A percentile compares a stretch with the other conserved stretches of the same genome.
phyloP scores from a whole-genome alignment of 192 early-diverging fungal genomes.

The Ambispora gerdemannii region DNA sequence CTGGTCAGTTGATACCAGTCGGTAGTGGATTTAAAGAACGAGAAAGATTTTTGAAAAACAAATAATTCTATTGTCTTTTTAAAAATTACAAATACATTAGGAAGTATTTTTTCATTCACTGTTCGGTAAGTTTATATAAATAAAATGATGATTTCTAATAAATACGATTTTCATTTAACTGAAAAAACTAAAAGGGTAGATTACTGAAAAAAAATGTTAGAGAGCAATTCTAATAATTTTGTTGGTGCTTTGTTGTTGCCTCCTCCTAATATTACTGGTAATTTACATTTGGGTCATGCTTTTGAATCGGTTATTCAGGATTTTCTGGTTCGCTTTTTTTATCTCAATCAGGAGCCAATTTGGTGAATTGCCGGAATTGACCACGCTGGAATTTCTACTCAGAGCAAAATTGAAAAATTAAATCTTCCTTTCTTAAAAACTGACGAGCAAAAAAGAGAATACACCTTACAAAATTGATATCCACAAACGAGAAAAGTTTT shows the following conservation, averaged over 20 bases:
- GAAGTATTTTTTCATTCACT: too few relatives aligned
- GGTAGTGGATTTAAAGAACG: conserved; percentile 14
- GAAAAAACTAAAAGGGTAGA: not conserved
- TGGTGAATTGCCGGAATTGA: conserved; percentile 8
- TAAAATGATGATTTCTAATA: not conserved
- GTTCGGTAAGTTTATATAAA: too few relatives aligned
- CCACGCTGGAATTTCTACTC: conserved; percentile 14
- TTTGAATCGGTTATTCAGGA: not conserved
- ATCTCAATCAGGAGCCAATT: conserved; percentile 11
- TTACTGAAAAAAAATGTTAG: conserved; percentile 12
- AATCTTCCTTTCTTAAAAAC: not conserved
- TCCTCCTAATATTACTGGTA: conserved; percentile 21
- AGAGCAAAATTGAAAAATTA: conserved; percentile 9
- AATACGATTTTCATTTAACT: conserved; percentile 25
- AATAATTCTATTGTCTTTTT: too few relatives aligned
- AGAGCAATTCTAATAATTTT: not conserved
- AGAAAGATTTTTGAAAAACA: not conserved
- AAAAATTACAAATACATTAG: too few relatives aligned
- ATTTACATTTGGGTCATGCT: conserved; percentile 18
- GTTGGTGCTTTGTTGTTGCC: not conserved
- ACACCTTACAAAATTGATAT: conserved; percentile 8
- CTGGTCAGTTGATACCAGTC: conserved; percentile 1
- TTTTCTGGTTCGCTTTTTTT: conserved; percentile 15
- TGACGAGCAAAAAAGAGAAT: conserved; percentile 4
- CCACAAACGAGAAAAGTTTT: conserved; percentile 1